Base-by-base conservation (phyloP, 2,329 filamentous ascomycete species). In the Beauveria rudraprayagi region DNA sequence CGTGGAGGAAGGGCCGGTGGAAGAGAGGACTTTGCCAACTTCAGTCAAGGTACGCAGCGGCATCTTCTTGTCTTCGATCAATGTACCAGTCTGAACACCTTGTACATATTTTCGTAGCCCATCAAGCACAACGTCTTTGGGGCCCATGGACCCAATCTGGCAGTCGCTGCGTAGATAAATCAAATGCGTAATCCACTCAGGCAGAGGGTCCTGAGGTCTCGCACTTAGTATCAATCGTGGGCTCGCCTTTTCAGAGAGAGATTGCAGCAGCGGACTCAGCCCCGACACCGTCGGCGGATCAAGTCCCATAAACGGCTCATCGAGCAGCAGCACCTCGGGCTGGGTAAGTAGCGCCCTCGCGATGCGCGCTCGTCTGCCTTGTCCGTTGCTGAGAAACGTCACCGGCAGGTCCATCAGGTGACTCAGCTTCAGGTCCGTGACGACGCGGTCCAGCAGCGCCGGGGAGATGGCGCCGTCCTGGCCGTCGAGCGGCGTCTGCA, bases 271-370 rank as follows among this genome's bases (percentile, higher is more conserved):
- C 0, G 81, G 80, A 46, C 89, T 93, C 66, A 97, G 76, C 1
- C 83, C 83, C 14, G 82, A 79, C 14, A 90, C 83, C 0, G 92
- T 95, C 6, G 87, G 87, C 16, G 93, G 94, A 72, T 97, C 94
- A 17, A 99, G 79, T 0, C 94, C 93, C 90, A 97, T 96, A 70
- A 97, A 97, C 1, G 94, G 93, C 68, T 96, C 93, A 74, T 99
- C 94, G 2, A 96, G 79, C 57, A 97, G 79, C 63, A 99, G 71
- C 11, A 96, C 81, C 72, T 95, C 89, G 0, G 94, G 94, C 57
- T 82, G 82, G 7, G 80, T 85, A 62, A 97, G 79, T 56, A 99
- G 75, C 0, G 92, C 92, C 67, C 91, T 90, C 2, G 92, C 94
- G 66, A 99, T 96, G 64, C 91, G 85, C 8, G 93, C 90, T 60